phyloP scores from a whole-genome alignment of 441 rosid species.

The Croton laevigatus region DNA sequence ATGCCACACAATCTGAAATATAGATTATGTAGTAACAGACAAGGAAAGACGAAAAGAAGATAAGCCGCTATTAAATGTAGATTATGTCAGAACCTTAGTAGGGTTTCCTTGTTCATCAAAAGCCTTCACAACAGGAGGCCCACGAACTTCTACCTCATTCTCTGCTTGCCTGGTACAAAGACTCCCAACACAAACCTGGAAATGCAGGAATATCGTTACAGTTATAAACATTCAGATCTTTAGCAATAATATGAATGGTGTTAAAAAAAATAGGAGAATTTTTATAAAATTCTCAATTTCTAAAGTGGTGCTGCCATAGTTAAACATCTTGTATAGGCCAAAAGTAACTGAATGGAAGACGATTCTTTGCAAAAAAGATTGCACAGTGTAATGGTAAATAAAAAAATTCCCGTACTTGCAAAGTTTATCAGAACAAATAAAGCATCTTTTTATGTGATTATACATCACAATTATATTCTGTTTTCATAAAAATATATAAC shows the following conservation, averaged over 20 bases:
- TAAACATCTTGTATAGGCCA: neutral
- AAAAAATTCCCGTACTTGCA: neutral
- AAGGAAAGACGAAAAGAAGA: neutral
- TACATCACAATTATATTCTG: neutral
- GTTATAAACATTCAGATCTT: neutral
- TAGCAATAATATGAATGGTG: neutral
- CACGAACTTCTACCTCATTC: conserved; percentile 80
- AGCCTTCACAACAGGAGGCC: conserved; percentile 93
- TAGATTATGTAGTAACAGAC: neutral
- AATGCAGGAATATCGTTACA: conserved; percentile 21
- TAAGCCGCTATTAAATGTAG: neutral
- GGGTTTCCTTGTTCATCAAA: conserved; percentile 88
- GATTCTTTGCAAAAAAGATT: neutral
- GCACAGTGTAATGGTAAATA: neutral
- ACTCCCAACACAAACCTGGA: conserved; percentile 64
- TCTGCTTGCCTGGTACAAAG: conserved; percentile 75
- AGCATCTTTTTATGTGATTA: neutral
- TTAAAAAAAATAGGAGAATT: neutral
- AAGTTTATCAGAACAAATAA: neutral
- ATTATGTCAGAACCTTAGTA: conserved; percentile 67
- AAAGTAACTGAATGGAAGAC: neutral
- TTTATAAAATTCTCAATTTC: neutral
- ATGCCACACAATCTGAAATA: neutral
- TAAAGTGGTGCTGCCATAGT: neutral
- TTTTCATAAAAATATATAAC: neutral